A percentile compares a stretch with the other conserved stretches of the same genome.
These are phyloP conservation scores for Candida ovalis DNA, from an alignment of 805 yeast genomes.

Conservation along the genomic window DNA sequence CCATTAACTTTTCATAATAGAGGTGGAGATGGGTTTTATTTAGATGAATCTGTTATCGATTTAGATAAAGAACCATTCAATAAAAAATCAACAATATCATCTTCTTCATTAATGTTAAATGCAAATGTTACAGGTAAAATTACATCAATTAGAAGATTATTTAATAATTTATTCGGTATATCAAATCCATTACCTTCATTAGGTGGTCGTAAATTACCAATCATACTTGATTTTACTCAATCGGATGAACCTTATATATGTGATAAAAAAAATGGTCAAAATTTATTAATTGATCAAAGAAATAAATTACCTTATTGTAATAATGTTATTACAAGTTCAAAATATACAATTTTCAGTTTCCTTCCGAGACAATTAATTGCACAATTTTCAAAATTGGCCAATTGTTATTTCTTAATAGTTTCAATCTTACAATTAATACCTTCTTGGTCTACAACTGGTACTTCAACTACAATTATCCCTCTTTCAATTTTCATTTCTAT, in stretches of 20 bases:
- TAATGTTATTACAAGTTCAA: slow-evolving; percentile 80
- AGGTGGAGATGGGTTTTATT: slow-evolving; percentile 3
- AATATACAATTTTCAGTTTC: slow-evolving; percentile 76
- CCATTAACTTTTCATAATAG: background rate
- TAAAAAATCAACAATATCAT: too few species aligned
- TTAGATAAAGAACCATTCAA: slow-evolving; percentile 19
- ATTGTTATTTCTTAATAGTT: slow-evolving; percentile 82
- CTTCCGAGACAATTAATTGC: slow-evolving; percentile 85
- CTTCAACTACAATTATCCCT: slow-evolving; percentile 90
- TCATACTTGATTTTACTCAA: slow-evolving; percentile 42
- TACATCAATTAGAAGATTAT: slow-evolving; percentile 3
- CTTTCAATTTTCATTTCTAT: slow-evolving; percentile 80
- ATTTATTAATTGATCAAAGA: slow-evolving; percentile 65
- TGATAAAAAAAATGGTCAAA: slow-evolving; percentile 24
- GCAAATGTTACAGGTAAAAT: slow-evolving; percentile 6
- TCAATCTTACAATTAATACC: slow-evolving; percentile 96
- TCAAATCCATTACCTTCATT: slow-evolving; percentile 48
- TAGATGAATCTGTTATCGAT: slow-evolving; percentile 25
- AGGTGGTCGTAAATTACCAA: slow-evolving; percentile 75
- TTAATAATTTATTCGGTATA: slow-evolving; percentile 41
- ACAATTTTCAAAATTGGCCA: slow-evolving; percentile 91
- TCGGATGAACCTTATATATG: slow-evolving; percentile 28
- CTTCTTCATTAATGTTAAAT: slow-evolving; percentile 1
- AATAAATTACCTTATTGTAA: slow-evolving; percentile 53
- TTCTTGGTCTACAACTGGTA: slow-evolving; percentile 96